Percentiles rank a stretch among this genome's conserved stretches.
Evolutionary conservation across 148 eudicot genomes (phyloP).

Genomic region (Heliamphora exappendiculata): DNA sequence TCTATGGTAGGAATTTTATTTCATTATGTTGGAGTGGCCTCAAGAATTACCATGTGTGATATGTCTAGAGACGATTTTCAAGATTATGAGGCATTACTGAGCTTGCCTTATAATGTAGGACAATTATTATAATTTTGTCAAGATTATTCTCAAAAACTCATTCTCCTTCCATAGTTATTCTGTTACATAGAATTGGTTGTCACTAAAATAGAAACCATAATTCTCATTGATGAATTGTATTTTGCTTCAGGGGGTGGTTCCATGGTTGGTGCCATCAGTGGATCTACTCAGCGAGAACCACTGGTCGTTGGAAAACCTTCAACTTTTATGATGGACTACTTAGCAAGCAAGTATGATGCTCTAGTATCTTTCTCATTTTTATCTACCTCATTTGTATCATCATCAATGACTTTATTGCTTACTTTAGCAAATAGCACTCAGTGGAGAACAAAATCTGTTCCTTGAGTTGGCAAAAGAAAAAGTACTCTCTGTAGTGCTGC

Average conservation of each 20-base stretch:
- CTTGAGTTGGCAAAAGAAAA: neutral
- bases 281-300: slow-evolving; percentile 85
- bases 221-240: neutral
- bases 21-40: no score
- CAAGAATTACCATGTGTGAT: neutral
- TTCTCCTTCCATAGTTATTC: neutral
- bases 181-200: neutral
- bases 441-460: neutral
- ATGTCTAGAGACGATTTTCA: neutral
- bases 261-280: slow-evolving; percentile 89
- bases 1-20: neutral
- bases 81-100: slow-evolving; percentile 3
- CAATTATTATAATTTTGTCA: neutral
- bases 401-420: neutral
- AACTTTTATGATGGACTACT: slow-evolving; percentile 97
- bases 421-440: neutral
- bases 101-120: neutral
- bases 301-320: slow-evolving; percentile 96
- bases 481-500: neutral
- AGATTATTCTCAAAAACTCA: neutral
- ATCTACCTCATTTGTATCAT: neutral
- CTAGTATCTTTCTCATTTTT: neutral
- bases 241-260: slow-evolving; percentile 81
- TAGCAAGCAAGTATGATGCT: slow-evolving; percentile 58
- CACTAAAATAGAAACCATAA: neutral